Base-by-base conservation (phyloP, 805 yeast species). In the Pichia phayaonensis region DNA sequence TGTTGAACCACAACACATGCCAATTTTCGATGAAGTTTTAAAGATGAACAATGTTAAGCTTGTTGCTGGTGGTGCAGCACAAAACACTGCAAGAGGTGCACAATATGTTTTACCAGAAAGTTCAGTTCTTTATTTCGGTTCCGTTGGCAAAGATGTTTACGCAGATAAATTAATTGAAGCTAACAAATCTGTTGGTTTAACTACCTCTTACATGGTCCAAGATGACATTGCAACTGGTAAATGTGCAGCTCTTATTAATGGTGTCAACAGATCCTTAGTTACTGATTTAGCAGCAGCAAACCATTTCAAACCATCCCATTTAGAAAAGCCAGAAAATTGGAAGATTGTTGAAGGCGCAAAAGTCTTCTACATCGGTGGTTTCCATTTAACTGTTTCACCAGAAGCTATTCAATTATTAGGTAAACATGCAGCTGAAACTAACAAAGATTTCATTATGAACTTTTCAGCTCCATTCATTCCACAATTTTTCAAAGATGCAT, bases 1-100 rank as follows among this genome's bases (percentile, higher is more conserved):
- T 57, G 75, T 71, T 42, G 95, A 87, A 60, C 90, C 81, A 57
- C 77, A 83, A 68, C 97, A 89, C 73, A 71, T 82, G 81, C 86
- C 92, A 49, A 86, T 94, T 66, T 94, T 75, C 70, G 84, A 79
- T 52, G 98, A 94, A 69, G 78, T 87, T 58, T 72, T 89, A 49
- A 68, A 74, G 38, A 72, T 72, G 66, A 73, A 76, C 38, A 79
- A 76, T 53, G 81, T 88, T 55, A 79, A 81, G 61, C 71, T 82
- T 54, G 80, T 92, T 59, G 99, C 99, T 55, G 99, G 99, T 61
- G 99, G 99, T 68, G 99, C 99, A 62, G 99, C 97, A 54, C 99
- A 94, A 75, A 94, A 94, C 76, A 81, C 98, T 57, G 97, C 98
- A 52, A 83, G 99, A 73, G 99, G 96, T 65, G 98, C 98, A 46